Evolutionary conservation across 2,329 filamentous ascomycete species (phyloP).

Genomic region (Fusarium sp.): DNA sequence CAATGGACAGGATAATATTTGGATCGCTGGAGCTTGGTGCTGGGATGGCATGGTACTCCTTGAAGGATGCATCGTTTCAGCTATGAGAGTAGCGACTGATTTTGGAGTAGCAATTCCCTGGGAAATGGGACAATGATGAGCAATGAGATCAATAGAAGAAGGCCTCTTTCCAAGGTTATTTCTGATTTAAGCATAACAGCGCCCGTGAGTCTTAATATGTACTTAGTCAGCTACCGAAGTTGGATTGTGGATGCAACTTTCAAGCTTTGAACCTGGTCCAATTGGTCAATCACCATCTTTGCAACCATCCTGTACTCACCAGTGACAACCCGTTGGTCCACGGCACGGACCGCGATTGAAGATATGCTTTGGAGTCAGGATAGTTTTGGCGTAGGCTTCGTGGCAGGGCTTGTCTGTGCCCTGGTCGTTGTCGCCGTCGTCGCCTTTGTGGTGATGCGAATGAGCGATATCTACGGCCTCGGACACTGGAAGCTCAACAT

Average conservation of each 20-base stretch:
- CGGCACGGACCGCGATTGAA: conserved; percentile 7
- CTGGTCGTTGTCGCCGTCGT: conserved; percentile 32
- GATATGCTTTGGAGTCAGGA: conserved; percentile 10
- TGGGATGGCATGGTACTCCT: conserved; percentile 76
- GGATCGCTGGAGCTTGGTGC: conserved; percentile 72
- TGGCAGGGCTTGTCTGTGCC: conserved; percentile 46
- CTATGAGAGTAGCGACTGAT: conserved; percentile 67
- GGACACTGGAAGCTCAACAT: conserved; percentile 71
- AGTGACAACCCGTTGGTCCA: background rate
- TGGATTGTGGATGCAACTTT: conserved; percentile 6
- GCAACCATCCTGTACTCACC: background rate
- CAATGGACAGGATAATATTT: conserved; percentile 69
- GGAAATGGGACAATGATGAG: conserved; percentile 37
- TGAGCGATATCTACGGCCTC: conserved; percentile 61
- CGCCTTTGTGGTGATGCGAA: conserved; percentile 44
- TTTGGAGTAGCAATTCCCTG: conserved; percentile 64
- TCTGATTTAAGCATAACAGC: conserved; percentile 3
- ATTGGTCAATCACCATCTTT: background rate
- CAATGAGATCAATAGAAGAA: conserved; percentile 3
- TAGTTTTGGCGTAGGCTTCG: conserved; percentile 51
- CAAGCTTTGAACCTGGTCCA: background rate
- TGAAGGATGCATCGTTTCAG: conserved; percentile 73
- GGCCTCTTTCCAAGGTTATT: background rate
- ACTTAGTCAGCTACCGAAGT: conserved; percentile 21
- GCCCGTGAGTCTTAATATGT: background rate